Evolutionary conservation across 768 basidiomycete genomes (phyloP).

Genomic region (Suillus luteus): DNA sequence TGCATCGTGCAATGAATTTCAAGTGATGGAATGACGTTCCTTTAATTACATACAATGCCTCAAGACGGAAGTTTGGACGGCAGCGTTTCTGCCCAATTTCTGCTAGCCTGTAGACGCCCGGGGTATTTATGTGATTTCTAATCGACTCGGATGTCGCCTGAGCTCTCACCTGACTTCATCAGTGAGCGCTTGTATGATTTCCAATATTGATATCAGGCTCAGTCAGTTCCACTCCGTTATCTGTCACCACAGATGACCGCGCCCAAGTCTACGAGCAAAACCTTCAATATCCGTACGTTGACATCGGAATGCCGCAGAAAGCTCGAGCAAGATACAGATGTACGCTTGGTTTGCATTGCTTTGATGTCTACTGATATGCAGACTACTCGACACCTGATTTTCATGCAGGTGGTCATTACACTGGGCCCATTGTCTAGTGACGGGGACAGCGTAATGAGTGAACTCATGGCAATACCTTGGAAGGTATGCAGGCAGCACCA

Average conservation of each 20-base stretch:
- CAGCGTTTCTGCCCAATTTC: background rate
- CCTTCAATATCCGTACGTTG: background rate
- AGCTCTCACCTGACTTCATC: background rate
- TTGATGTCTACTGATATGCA: background rate
- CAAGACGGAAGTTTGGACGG: background rate
- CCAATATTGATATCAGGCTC: background rate
- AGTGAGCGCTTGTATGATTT: background rate
- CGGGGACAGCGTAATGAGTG: background rate
- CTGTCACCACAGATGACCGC: background rate
- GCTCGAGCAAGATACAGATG: background rate
- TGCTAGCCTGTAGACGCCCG: background rate
- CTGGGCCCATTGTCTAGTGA: background rate
- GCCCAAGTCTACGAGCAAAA: background rate
- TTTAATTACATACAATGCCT: background rate
- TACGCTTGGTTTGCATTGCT: background rate
- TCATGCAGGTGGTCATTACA: background rate
- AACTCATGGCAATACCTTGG: background rate
- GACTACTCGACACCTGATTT: background rate
- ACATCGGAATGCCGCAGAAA: background rate
- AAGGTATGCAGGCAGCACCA: background rate
- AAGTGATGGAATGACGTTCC: background rate
- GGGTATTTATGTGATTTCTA: background rate
- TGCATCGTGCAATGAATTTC: background rate
- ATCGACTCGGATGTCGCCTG: background rate
- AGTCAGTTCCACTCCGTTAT: background rate